Conservation (phyloP, 768 basidiomycete genomes). For the Kwoniella dendrophila region DNA sequence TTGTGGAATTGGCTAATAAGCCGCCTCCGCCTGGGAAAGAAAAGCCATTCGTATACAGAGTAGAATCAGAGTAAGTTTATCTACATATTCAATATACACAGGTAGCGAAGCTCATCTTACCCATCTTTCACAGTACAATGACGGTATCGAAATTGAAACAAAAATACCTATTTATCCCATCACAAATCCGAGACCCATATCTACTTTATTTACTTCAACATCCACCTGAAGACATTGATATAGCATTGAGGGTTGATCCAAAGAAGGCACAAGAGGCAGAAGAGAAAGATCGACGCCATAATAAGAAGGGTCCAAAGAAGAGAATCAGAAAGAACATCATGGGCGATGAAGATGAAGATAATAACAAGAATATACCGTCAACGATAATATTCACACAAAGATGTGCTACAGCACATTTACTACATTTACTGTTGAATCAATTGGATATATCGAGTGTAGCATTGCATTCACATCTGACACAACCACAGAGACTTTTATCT, state of each 20-base stretch:
- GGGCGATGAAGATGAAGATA: conserved; percentile 62
- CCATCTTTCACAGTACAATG: conserved; percentile 65
- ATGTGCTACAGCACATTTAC: conserved; percentile 86
- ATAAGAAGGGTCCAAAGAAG: conserved; percentile 37
- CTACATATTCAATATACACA: not conserved
- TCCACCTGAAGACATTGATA: conserved; percentile 76
- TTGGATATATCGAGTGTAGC: conserved; percentile 81
- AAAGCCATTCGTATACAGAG: conserved; percentile 81
- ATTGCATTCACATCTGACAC: conserved; percentile 89
- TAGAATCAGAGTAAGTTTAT: conserved; percentile 67
- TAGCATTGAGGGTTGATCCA: conserved; percentile 61
- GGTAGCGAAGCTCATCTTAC: conserved; percentile 13
- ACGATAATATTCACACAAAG: conserved; percentile 91
- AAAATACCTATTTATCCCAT: conserved; percentile 86
- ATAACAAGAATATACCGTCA: conserved; percentile 72
- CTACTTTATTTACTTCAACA: conserved; percentile 85
- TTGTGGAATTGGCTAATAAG: conserved; percentile 73
- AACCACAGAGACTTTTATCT: conserved; percentile 81
- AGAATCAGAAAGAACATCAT: conserved; percentile 35
- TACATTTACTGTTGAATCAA: conserved; percentile 69
- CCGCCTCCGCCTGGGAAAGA: conserved; percentile 79
- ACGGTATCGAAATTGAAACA: conserved; percentile 88
- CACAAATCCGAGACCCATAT: conserved; percentile 90
- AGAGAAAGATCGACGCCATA: conserved; percentile 12
- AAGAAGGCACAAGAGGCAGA: conserved; percentile 36